Conservation (phyloP, 495 filamentous ascomycete genomes). For the Friedmanniomyces endolithicus region DNA sequence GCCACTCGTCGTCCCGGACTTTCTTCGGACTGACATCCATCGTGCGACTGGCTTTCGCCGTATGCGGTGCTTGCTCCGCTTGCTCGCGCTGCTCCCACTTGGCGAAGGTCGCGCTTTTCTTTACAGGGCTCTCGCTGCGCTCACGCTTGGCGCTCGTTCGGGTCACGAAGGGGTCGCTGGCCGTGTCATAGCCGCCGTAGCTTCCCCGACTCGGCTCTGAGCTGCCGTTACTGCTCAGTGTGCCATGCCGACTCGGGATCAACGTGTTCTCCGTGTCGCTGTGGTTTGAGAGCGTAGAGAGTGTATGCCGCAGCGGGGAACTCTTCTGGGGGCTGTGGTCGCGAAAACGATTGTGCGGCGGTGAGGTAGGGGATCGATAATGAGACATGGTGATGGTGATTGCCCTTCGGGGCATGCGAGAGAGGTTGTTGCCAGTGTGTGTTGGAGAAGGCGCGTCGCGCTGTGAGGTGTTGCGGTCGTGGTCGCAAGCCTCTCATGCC, state of each 20-base stretch:
- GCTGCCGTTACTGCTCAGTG: constrained; percentile 15
- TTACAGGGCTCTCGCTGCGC: constrained; percentile 18
- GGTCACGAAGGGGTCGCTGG: constrained; percentile 20
- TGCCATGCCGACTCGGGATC: constrained; percentile 14
- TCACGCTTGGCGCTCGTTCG: constrained; percentile 14
- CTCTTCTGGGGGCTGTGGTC: constrained; percentile 13
- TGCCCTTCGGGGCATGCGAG: neutral
- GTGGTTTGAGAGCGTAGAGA: constrained; percentile 16
- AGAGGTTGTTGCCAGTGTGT: neutral
- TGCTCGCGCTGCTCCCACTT: constrained; percentile 23
- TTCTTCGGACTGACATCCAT: constrained; percentile 20
- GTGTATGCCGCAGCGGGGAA: constrained; percentile 17
- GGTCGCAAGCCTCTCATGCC: neutral
- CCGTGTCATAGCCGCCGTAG: constrained; percentile 19
- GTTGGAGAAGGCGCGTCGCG: neutral
- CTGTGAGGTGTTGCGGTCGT: neutral
- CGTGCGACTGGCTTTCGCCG: neutral
- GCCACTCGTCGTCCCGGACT: constrained; percentile 19
- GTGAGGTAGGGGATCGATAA: constrained; percentile 14
- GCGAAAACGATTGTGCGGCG: constrained; percentile 12
- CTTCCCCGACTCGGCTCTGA: constrained; percentile 11
- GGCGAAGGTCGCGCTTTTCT: constrained; percentile 19
- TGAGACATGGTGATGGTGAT: neutral
- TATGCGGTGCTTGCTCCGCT: constrained; percentile 4
- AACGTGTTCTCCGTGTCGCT: constrained; percentile 19